These are phyloP conservation scores for Aulographum hederae DNA, from an alignment of 2,329 filamentous ascomycete species.

Conservation along the genomic window DNA sequence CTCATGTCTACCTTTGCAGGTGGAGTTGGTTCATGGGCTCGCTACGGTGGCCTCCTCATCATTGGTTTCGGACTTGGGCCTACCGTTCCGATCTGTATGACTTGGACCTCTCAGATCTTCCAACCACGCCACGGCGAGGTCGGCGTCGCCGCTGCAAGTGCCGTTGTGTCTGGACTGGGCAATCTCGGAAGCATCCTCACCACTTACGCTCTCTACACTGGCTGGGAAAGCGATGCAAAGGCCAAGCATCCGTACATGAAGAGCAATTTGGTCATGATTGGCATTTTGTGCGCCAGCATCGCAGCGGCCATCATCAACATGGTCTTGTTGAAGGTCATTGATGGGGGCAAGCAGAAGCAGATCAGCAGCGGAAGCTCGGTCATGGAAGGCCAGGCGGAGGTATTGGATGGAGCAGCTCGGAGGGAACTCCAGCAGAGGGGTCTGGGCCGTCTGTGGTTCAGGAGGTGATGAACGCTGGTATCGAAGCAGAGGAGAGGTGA, in stretches of 20 bases:
- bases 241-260: slow-evolving; percentile 57
- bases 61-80: slow-evolving; percentile 82
- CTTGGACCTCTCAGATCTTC: slow-evolving; percentile 83
- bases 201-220: slow-evolving; percentile 76
- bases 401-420: slow-evolving; percentile 20
- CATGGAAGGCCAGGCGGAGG: slow-evolving; percentile 7
- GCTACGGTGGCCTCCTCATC: slow-evolving; percentile 76
- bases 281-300: slow-evolving; percentile 64
- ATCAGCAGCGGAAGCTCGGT: slow-evolving; percentile 8
- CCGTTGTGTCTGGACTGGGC: slow-evolving; percentile 70
- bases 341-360: slow-evolving; percentile 18
- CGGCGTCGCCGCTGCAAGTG: slow-evolving; percentile 70
- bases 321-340: slow-evolving; percentile 33
- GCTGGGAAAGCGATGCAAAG: slow-evolving; percentile 57
- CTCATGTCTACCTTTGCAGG: slow-evolving; percentile 61
- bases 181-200: slow-evolving; percentile 76
- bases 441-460: slow-evolving; percentile 15
- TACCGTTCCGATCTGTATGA: slow-evolving; percentile 85
- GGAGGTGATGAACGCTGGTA: no score
- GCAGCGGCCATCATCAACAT: slow-evolving; percentile 52
- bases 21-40: slow-evolving; percentile 51
- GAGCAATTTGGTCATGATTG: slow-evolving; percentile 79
- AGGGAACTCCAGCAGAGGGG: slow-evolving; percentile 23
- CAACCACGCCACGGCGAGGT: slow-evolving; percentile 79
- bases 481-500: no score